Evolutionary conservation across 176 grass and related monocot species (phyloP).

Genomic region (Eragrostis curvula): DNA sequence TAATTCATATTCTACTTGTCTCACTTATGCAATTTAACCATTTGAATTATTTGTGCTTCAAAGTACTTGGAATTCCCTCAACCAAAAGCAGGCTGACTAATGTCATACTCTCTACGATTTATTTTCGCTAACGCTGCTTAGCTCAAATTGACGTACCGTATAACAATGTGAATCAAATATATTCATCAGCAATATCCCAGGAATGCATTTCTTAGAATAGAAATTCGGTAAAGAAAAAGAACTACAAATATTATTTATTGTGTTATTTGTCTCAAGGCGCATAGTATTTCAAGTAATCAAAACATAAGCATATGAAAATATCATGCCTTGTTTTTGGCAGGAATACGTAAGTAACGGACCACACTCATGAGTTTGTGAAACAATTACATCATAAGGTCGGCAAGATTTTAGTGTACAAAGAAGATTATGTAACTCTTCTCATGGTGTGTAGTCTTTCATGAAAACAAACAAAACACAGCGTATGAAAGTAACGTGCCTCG

Average conservation of each 20-base stretch:
- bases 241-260: not conserved
- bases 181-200: not conserved
- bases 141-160: not conserved
- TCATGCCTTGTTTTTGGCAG: not conserved
- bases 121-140: no score
- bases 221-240: not conserved
- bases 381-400: not conserved
- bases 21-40: not conserved
- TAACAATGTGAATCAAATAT: constrained; percentile 4
- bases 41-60: not conserved
- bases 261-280: not conserved
- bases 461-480: not conserved
- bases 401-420: not conserved
- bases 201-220: not conserved
- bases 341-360: constrained; percentile 10
- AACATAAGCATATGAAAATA: not conserved
- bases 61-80: not conserved
- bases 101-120: no score
- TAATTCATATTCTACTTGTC: not conserved
- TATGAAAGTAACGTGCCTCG: constrained; percentile 1
- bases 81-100: not conserved
- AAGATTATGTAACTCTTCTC: not conserved
- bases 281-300: not conserved
- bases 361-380: not conserved
- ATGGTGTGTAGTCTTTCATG: not conserved